These are phyloP conservation scores for Ceratocystis destructans DNA, from an alignment of 2,329 filamentous ascomycete genomes.

Conservation along the genomic window DNA sequence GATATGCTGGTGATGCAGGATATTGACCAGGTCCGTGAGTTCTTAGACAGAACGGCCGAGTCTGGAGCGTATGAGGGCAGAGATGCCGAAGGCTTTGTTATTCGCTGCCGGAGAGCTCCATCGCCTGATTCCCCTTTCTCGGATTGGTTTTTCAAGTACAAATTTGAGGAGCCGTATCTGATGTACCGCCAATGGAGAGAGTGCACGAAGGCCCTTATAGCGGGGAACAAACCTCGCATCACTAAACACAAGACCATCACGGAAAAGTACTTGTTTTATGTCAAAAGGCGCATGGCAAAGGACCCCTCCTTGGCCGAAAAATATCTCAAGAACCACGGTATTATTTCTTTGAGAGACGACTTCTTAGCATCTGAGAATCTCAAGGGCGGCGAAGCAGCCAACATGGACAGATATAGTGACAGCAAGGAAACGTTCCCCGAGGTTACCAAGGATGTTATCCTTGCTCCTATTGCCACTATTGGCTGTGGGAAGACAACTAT, in stretches of 20 bases:
- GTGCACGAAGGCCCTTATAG: slow-evolving; percentile 80
- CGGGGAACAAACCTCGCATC: slow-evolving; percentile 56
- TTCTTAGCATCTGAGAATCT: slow-evolving; percentile 74
- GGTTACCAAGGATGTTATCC: slow-evolving; percentile 54
- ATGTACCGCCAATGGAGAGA: slow-evolving; percentile 99
- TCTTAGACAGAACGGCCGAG: slow-evolving; percentile 73
- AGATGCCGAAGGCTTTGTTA: slow-evolving; percentile 93
- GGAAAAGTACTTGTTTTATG: slow-evolving; percentile 77
- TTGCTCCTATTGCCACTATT: slow-evolving; percentile 86
- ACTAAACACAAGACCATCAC: slow-evolving; percentile 86
- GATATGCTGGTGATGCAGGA: slow-evolving; percentile 66
- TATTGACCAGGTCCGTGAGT: slow-evolving; percentile 57
- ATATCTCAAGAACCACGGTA: slow-evolving; percentile 84
- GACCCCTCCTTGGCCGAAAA: slow-evolving; percentile 53
- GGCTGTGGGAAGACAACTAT: slow-evolving; percentile 96
- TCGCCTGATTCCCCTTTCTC: slow-evolving; percentile 44
- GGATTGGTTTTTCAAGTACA: slow-evolving; percentile 99
- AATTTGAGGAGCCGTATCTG: slow-evolving; percentile 96
- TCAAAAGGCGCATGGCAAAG: slow-evolving; percentile 54
- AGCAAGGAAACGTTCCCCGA: slow-evolving; percentile 33
- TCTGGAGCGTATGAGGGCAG: slow-evolving; percentile 81
- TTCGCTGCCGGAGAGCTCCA: slow-evolving; percentile 64
- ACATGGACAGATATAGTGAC: slow-evolving; percentile 43
- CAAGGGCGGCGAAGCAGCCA: slow-evolving; percentile 79
- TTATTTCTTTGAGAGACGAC: slow-evolving; percentile 78